Percentiles rank a stretch among this genome's conserved stretches.
Conservation (phyloP, 345 rosid species). For the Streptanthus diversifolius region DNA sequence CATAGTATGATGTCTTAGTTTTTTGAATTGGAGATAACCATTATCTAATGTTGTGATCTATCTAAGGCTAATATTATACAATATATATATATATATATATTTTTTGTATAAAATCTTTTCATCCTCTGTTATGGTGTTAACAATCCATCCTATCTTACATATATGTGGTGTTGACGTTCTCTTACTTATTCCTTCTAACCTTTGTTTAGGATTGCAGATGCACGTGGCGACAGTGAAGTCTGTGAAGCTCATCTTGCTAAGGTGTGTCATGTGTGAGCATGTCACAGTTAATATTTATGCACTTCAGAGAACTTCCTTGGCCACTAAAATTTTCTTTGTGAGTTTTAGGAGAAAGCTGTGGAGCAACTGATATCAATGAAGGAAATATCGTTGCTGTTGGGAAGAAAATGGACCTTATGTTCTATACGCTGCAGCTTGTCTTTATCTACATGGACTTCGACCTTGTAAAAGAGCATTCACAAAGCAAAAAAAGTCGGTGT, state of each 20-base stretch:
- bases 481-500: too few relatives aligned
- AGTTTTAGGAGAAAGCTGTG: constrained; percentile 76
- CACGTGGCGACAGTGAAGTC: constrained; percentile 99
- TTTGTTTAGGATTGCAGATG: constrained; percentile 81
- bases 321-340: constrained; percentile 3
- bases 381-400: constrained; percentile 98
- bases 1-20: neutral
- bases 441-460: constrained; percentile 94
- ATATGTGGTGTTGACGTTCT: neutral
- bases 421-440: constrained; percentile 77
- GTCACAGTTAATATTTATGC: neutral
- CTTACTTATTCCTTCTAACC: neutral
- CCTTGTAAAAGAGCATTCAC: constrained; percentile 84
- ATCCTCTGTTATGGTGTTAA: neutral
- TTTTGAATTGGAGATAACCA: neutral
- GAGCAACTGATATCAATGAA: constrained; percentile 94
- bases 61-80: too few relatives aligned
- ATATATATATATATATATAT: too few relatives aligned
- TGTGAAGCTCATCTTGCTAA: constrained; percentile 98
- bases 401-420: constrained; percentile 94
- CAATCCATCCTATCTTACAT: neutral
- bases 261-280: constrained; percentile 57
- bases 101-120: too few relatives aligned
- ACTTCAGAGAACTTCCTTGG: constrained; percentile 2
- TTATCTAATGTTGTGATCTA: neutral